Conservation (phyloP, 495 filamentous ascomycete genomes). For the Lasiosphaeria hispida region DNA sequence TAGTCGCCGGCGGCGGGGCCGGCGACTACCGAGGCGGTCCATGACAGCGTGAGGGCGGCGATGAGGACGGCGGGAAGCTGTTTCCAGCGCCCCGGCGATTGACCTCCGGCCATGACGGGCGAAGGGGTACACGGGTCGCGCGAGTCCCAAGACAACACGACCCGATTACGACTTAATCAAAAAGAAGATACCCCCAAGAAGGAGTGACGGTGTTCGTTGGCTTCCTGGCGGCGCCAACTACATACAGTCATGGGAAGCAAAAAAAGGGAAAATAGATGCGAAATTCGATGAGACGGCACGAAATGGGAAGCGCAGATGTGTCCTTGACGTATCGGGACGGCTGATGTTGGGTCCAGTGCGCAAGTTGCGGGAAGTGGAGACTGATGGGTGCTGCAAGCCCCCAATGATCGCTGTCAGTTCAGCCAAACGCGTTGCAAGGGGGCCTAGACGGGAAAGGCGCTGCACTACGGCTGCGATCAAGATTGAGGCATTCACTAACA, state of each 20-base stretch:
- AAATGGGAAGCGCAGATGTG: background rate
- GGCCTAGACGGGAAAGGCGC: no score
- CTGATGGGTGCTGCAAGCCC: no score
- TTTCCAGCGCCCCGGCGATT: constrained; percentile 32
- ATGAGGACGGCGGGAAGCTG: constrained; percentile 32
- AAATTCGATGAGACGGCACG: constrained; percentile 8
- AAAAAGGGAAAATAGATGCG: background rate
- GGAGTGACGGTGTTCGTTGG: constrained; percentile 8
- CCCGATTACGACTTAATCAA: background rate
- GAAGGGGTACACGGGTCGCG: constrained; percentile 5
- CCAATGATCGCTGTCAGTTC: no score
- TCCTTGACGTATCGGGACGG: background rate
- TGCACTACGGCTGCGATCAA: no score
- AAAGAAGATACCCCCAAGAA: background rate
- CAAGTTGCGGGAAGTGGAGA: no score
- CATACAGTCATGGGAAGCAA: constrained; percentile 10
- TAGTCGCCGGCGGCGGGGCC: constrained; percentile 72
- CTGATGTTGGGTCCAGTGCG: no score
- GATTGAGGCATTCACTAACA: no score
- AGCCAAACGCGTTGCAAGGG: no score
- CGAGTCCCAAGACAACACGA: constrained; percentile 4
- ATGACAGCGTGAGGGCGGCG: constrained; percentile 36
- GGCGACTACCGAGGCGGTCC: constrained; percentile 32
- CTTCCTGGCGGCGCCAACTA: constrained; percentile 18
- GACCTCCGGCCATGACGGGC: constrained; percentile 26